Conservation (phyloP, 164 flowering plant genomes). For the Litsea cubeba region DNA sequence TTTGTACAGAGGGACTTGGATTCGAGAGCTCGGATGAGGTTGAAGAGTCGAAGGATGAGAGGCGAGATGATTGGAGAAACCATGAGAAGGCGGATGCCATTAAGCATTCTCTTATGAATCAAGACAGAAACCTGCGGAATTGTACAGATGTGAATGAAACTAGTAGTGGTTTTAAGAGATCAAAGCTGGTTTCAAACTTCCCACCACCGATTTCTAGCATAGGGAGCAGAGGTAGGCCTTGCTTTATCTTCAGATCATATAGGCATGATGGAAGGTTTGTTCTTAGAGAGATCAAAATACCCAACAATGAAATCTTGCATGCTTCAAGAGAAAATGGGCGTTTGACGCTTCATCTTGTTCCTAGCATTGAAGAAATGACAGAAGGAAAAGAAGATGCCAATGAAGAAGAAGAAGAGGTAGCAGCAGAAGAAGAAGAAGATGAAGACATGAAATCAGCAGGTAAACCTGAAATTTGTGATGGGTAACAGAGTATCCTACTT, state of each 20-base stretch:
- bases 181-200: conserved; percentile 25
- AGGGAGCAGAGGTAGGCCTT: conserved; percentile 70
- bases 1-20: conserved; percentile 84
- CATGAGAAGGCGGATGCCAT: not conserved
- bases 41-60: conserved; percentile 37
- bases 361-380: conserved; percentile 30
- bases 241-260: conserved; percentile 56
- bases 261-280: conserved; percentile 70
- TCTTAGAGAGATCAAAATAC: conserved; percentile 57
- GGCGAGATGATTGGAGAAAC: not conserved
- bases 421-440: conserved; percentile 5
- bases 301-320: conserved; percentile 59
- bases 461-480: not conserved
- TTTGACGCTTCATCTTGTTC: conserved; percentile 53
- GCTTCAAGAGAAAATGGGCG: conserved; percentile 81
- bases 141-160: not conserved
- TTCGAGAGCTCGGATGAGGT: conserved; percentile 70
- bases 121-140: not conserved
- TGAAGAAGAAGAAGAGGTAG: conserved; percentile 15
- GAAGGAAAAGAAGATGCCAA: conserved; percentile 21
- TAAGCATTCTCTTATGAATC: not conserved
- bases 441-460: not conserved
- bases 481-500: conserved; percentile 6
- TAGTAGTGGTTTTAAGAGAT: conserved; percentile 19
- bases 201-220: conserved; percentile 87